A percentile compares a stretch with the other conserved stretches of the same genome.
phyloP scores from a whole-genome alignment of 2,329 filamentous ascomycete genomes.

The Parascedosporium putredinis region DNA sequence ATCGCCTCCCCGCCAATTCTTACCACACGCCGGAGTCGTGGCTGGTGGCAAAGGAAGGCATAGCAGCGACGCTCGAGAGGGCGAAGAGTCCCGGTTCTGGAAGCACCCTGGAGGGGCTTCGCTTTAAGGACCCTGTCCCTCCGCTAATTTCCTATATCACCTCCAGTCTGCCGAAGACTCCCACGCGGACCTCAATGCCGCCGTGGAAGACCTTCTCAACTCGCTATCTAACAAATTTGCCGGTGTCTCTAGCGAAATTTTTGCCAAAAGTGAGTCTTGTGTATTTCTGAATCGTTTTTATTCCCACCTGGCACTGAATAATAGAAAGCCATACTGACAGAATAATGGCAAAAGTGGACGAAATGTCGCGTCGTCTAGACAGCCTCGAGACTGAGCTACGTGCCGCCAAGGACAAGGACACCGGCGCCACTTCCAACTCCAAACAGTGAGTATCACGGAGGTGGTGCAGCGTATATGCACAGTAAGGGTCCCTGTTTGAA shows the following conservation, averaged over 20 bases:
- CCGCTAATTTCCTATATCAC: neutral
- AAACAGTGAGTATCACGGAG: neutral
- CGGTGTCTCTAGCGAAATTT: conserved; percentile 73
- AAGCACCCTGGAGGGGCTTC: no score
- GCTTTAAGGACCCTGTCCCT: no score
- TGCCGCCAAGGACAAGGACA: conserved; percentile 38
- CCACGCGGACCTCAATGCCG: conserved; percentile 58
- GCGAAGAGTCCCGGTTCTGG: no score
- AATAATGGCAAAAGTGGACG: conserved; percentile 59
- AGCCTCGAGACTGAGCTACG: conserved; percentile 67
- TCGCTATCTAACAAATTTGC: conserved; percentile 79
- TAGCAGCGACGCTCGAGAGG: no score
- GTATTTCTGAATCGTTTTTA: no score
- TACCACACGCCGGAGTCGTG: no score
- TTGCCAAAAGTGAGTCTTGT: conserved; percentile 77
- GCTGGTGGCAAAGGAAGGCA: no score
- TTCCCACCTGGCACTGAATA: neutral
- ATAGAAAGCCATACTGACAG: no score
- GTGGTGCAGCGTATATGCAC: no score
- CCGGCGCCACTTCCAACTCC: neutral
- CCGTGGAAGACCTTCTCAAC: conserved; percentile 79
- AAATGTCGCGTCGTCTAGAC: conserved; percentile 81
- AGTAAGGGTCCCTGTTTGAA: no score
- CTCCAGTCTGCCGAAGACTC: conserved; percentile 12
- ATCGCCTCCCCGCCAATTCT: no score